These are phyloP conservation scores for Globisporangium ultimum DNA, from an alignment of 352 stramenopile genomes.

Conservation along the genomic window DNA sequence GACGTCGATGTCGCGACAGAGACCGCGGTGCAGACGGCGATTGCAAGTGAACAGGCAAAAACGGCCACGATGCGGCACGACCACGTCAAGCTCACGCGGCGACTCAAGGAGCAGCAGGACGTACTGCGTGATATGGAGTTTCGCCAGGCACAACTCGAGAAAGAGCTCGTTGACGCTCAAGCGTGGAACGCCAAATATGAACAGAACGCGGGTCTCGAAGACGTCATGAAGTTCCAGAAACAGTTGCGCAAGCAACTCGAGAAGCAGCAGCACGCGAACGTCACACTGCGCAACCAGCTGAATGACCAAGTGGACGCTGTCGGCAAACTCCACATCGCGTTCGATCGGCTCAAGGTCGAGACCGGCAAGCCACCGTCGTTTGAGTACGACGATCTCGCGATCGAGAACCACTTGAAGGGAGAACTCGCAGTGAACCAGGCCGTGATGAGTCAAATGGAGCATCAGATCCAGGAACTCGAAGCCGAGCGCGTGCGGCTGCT, in stretches of 20 bases:
- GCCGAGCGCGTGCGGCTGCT: slow-evolving; percentile 53
- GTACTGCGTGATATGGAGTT: slow-evolving; percentile 55
- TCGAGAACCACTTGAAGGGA: slow-evolving; percentile 51
- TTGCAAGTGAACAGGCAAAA: slow-evolving; percentile 30
- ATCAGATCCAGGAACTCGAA: slow-evolving; percentile 62
- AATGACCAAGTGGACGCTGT: slow-evolving; percentile 62
- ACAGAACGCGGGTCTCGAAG: slow-evolving; percentile 53
- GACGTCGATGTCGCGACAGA: slow-evolving; percentile 32
- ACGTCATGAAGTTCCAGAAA: slow-evolving; percentile 74
- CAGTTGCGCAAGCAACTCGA: slow-evolving; percentile 63
- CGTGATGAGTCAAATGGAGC: slow-evolving; percentile 57
- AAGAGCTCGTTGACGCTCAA: slow-evolving; percentile 49
- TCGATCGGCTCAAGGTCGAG: slow-evolving; percentile 59
- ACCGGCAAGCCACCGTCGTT: slow-evolving; percentile 40
- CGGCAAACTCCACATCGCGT: slow-evolving; percentile 48
- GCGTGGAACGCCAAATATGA: slow-evolving; percentile 74
- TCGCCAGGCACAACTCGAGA: slow-evolving; percentile 52
- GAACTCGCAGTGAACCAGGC: slow-evolving; percentile 55
- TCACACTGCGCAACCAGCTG: slow-evolving; percentile 52
- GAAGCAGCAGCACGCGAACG: slow-evolving; percentile 53
- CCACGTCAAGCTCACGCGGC: slow-evolving; percentile 35
- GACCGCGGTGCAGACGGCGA: slow-evolving; percentile 28
- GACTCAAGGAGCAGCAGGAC: slow-evolving; percentile 45
- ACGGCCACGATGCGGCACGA: slow-evolving; percentile 26
- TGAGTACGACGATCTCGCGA: slow-evolving; percentile 53